phyloP scores from a whole-genome alignment of 176 grass and related monocot genomes.

The Poa annua region DNA sequence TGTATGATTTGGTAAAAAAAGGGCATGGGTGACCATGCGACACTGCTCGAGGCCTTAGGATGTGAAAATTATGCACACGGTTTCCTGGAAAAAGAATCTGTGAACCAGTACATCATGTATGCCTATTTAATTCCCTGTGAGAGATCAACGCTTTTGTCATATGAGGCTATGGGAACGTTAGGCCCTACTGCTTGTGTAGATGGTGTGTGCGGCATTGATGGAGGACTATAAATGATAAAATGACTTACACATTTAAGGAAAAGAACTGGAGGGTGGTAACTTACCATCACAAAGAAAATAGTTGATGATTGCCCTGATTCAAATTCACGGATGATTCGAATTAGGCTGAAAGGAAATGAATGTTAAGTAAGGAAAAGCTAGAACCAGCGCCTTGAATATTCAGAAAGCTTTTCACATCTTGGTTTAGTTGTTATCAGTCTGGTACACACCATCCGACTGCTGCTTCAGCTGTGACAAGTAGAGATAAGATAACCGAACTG shows the following conservation, averaged over 20 bases:
- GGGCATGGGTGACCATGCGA: background rate
- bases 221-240: conserved; percentile 1
- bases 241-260: background rate
- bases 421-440: background rate
- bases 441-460: background rate
- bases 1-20: background rate
- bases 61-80: background rate
- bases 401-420: conserved; percentile 5
- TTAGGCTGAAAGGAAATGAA: background rate
- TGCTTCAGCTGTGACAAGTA: conserved; percentile 2
- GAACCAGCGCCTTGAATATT: background rate
- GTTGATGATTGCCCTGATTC: conserved; percentile 5
- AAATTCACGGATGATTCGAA: conserved; percentile 9
- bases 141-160: background rate
- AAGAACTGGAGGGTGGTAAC: background rate
- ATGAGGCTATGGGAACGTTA: background rate
- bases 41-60: background rate
- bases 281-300: conserved; percentile 1
- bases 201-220: background rate
- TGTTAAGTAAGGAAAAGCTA: conserved; percentile 3
- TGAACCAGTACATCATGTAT: background rate
- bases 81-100: too few species aligned
- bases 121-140: background rate
- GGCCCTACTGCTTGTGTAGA: background rate
- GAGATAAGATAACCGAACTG: conserved; percentile 19